Percentiles rank a stretch among this genome's conserved stretches.
Evolutionary conservation across 768 basidiomycete species (phyloP).

Genomic region (Lanmaoa rubissima): DNA sequence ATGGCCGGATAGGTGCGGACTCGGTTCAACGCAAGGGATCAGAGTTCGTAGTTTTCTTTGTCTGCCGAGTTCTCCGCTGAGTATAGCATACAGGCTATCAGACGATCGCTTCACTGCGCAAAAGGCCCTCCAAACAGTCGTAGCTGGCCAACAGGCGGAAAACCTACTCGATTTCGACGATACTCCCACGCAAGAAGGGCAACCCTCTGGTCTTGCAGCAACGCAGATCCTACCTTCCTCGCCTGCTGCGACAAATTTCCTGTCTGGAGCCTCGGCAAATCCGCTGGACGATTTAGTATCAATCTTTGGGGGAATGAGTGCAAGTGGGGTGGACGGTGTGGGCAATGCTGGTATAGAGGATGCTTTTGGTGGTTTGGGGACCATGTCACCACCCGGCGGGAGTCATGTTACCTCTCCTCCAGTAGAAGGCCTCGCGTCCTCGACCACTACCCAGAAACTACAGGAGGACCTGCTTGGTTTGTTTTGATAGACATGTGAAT

Average conservation of each 20-base stretch:
- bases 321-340: conserved; percentile 17
- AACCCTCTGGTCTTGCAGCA: conserved; percentile 75
- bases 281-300: conserved; percentile 93
- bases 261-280: conserved; percentile 80
- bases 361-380: conserved; percentile 21
- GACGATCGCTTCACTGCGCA: conserved; percentile 74
- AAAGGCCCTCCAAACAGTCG: conserved; percentile 90
- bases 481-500: conserved; percentile 37
- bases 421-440: conserved; percentile 22
- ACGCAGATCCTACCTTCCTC: conserved; percentile 70
- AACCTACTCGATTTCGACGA: conserved; percentile 96
- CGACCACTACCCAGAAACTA: conserved; percentile 30
- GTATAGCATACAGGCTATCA: conserved; percentile 38
- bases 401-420: conserved; percentile 7
- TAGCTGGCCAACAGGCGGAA: conserved; percentile 88
- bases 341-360: conserved; percentile 8
- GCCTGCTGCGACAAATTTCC: conserved; percentile 69
- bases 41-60: conserved; percentile 45
- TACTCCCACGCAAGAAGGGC: conserved; percentile 48
- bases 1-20: conserved; percentile 84
- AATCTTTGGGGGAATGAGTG: conserved; percentile 69
- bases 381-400: conserved; percentile 8
- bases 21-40: conserved; percentile 61
- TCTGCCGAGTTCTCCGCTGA: conserved; percentile 3
- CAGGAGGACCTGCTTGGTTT: conserved; percentile 57